These are phyloP conservation scores for Diutina sp. DNA, from an alignment of 1,139 yeast genomes.

Conservation along the genomic window DNA sequence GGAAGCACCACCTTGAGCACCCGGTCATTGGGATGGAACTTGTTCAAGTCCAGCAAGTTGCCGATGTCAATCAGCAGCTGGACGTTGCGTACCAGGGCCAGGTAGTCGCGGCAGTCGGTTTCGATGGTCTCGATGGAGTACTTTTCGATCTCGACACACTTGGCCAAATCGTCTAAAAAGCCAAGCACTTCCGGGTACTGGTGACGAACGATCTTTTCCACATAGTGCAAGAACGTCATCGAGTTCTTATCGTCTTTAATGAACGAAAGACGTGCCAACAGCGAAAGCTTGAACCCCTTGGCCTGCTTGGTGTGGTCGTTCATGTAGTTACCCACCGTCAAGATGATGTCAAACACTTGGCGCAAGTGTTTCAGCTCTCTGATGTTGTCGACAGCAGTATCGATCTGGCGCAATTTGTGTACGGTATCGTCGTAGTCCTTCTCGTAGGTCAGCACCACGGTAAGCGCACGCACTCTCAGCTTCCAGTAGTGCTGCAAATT, in stretches of 20 bases:
- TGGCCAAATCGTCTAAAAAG: slow-evolving; percentile 48
- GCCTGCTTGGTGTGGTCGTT: slow-evolving; percentile 73
- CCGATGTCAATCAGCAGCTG: slow-evolving; percentile 66
- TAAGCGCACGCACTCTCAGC: slow-evolving; percentile 62
- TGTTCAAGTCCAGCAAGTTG: slow-evolving; percentile 60
- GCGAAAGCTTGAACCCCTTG: slow-evolving; percentile 62
- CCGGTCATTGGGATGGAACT: slow-evolving; percentile 64
- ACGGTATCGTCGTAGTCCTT: slow-evolving; percentile 63
- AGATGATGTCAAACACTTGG: slow-evolving; percentile 60
- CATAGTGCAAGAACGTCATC: slow-evolving; percentile 69
- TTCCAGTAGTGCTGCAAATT: slow-evolving; percentile 74
- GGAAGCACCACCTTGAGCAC: slow-evolving; percentile 53
- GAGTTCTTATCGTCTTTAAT: slow-evolving; percentile 70
- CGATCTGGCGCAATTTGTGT: slow-evolving; percentile 45
- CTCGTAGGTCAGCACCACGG: slow-evolving; percentile 46
- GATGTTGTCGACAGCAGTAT: slow-evolving; percentile 50
- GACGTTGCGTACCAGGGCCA: slow-evolving; percentile 48
- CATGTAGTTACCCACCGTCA: slow-evolving; percentile 79
- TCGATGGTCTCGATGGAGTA: slow-evolving; percentile 56
- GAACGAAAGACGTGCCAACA: slow-evolving; percentile 63
- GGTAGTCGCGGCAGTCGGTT: slow-evolving; percentile 46
- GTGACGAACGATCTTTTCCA: slow-evolving; percentile 56
- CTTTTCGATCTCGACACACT: slow-evolving; percentile 48
- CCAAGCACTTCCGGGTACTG: slow-evolving; percentile 54
- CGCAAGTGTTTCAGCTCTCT: slow-evolving; percentile 47